Percentiles rank a stretch among this genome's conserved stretches.
These are phyloP conservation scores for Microthlaspi erraticum DNA, from an alignment of 345 rosid genomes.

Conservation along the genomic window DNA sequence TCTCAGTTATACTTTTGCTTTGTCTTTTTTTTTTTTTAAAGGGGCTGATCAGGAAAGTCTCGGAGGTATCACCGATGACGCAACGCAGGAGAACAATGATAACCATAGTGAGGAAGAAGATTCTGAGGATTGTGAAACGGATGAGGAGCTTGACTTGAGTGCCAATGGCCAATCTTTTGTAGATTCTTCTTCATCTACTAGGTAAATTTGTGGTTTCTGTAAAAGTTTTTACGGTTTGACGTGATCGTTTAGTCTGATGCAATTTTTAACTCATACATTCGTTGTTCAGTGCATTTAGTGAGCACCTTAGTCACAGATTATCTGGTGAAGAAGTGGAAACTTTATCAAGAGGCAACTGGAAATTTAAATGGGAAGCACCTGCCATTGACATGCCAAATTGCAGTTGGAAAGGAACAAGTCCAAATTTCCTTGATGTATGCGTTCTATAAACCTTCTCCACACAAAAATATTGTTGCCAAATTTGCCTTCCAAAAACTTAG, in stretches of 20 bases:
- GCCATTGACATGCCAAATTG: conserved; percentile 67
- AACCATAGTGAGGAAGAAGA: conserved; percentile 53
- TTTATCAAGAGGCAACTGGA: conserved; percentile 62
- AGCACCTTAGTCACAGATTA: conserved; percentile 64
- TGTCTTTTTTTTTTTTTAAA: conserved; percentile 39
- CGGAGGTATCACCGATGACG: conserved; percentile 39
- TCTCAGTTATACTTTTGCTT: conserved; percentile 5
- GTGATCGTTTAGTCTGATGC: neutral
- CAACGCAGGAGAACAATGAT: conserved; percentile 41
- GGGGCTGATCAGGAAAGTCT: conserved; percentile 46
- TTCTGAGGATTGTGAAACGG: conserved; percentile 47
- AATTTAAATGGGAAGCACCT: conserved; percentile 76
- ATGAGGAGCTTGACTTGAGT: conserved; percentile 51
- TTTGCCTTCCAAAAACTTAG: neutral
- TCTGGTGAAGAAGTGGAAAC: conserved; percentile 62
- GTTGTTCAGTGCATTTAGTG: conserved; percentile 64
- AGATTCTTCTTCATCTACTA: conserved; percentile 42
- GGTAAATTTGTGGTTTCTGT: conserved; percentile 47
- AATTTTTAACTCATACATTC: neutral
- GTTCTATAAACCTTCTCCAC: conserved; percentile 23
- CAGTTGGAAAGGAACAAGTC: conserved; percentile 78
- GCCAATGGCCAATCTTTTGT: conserved; percentile 40
- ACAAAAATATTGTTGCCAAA: conserved; percentile 1
- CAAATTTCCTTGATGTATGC: conserved; percentile 64
- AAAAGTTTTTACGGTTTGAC: neutral